Base-by-base conservation (phyloP, 169 alveolate genomes). In the Cryptosporidium xiaoi region DNA sequence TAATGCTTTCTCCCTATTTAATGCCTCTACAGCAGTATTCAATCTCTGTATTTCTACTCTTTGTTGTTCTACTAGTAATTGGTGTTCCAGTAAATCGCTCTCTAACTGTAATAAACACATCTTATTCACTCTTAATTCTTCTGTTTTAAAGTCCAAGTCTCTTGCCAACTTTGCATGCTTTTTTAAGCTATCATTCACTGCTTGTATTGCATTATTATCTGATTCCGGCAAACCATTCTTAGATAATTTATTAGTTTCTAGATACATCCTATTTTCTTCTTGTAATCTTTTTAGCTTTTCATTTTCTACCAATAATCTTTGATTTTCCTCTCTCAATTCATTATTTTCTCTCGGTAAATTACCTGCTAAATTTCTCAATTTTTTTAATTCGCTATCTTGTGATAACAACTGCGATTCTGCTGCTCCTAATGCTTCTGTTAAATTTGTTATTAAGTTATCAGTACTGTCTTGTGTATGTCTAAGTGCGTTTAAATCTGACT, bases 91-190 rank as follows among this genome's bases (percentile, higher is more conserved):
- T 12, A 77, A 48, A 62, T 77, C 87, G 56, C 87, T 77, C 46
- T 77, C 87, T 27, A 77, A 48, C 48, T 77, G 87, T 5, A 77
- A 62, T n/a, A 77, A 27, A 77, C 87, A 77, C 87, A 77, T 77
- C 15, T 77, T 77, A 44, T 77, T 77, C 27, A 77, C 69, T 62
- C 87, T 56, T 24, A 77, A 44, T 34, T 77, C 87, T 44, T 77
- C 87, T 27, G 87, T 77, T 24, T 71, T 53, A 20, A 77, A 77
- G 27, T 77, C 71, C 24, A 77, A 62, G 15, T 77, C 87, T 46
- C 71, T 58, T 2, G 87, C 87, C 31, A 77, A 24, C 27, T 77
- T 77, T 40, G 87, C 29, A 44, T 77, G 87, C 18, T 58, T 77
- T 10, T 46, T 60, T 34, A 77, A 62, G 27, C 55, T 60, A 13